These are phyloP conservation scores for Kwoniella newhampshirensis DNA, from an alignment of 768 basidiomycete species.

Conservation along the genomic window DNA sequence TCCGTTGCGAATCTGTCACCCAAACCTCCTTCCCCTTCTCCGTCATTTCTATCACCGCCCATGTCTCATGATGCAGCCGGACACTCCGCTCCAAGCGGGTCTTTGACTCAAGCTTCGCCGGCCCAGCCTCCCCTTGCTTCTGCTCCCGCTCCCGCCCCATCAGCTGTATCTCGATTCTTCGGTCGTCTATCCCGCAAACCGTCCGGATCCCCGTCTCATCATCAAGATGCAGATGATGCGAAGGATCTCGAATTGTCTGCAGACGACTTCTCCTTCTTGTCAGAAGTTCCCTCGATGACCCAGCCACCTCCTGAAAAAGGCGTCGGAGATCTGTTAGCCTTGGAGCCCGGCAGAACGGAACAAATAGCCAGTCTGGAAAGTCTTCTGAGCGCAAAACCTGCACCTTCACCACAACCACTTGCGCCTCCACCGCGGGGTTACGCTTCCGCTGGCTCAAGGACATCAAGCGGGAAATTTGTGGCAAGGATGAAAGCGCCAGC, in stretches of 20 bases:
- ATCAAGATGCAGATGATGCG: slow-evolving; percentile 49
- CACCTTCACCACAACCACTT: slow-evolving; percentile 38
- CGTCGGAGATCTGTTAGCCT: slow-evolving; percentile 60
- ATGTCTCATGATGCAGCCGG: background rate
- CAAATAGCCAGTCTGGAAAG: slow-evolving; percentile 42
- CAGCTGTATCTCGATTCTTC: slow-evolving; percentile 80
- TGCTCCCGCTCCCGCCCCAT: slow-evolving; percentile 52
- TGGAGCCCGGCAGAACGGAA: slow-evolving; percentile 28
- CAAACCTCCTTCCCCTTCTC: slow-evolving; percentile 12
- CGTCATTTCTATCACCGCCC: slow-evolving; percentile 1
- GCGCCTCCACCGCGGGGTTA: slow-evolving; percentile 40
- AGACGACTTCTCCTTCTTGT: slow-evolving; percentile 77
- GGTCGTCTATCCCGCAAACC: slow-evolving; percentile 65
- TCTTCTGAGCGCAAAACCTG: slow-evolving; percentile 34
- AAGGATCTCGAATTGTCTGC: slow-evolving; percentile 70
- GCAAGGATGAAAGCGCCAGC: slow-evolving; percentile 27
- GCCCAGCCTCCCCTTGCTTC: slow-evolving; percentile 9
- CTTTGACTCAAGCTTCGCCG: background rate
- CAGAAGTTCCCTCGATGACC: slow-evolving; percentile 48
- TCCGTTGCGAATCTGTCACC: slow-evolving; percentile 13
- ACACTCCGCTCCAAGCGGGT: slow-evolving; percentile 7
- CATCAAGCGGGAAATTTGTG: slow-evolving; percentile 22
- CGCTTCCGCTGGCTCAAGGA: slow-evolving; percentile 2
- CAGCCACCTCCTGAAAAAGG: slow-evolving; percentile 25
- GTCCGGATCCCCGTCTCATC: slow-evolving; percentile 41